A percentile compares a stretch with the other conserved stretches of the same genome.
Evolutionary conservation across 768 basidiomycete species (phyloP).

Genomic region (Lentinula lateritia): DNA sequence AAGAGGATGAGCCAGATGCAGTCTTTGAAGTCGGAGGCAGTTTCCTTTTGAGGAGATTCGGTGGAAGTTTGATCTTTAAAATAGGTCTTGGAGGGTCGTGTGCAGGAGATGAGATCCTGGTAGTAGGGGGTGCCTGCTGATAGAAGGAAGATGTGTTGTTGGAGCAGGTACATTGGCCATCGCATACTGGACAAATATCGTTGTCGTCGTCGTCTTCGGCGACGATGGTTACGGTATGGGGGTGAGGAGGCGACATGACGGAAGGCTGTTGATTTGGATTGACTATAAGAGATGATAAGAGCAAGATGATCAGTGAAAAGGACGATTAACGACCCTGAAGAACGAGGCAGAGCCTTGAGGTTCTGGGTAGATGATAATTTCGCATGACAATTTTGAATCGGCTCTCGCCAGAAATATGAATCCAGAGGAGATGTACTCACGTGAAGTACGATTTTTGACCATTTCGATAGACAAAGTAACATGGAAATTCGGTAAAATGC

Average conservation of each 20-base stretch:
- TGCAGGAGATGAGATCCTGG: slow-evolving; percentile 19
- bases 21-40: slow-evolving; percentile 17
- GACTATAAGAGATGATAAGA: slow-evolving; percentile 17
- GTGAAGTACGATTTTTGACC: slow-evolving; percentile 34
- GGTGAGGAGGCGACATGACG: slow-evolving; percentile 64
- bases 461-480: slow-evolving; percentile 27
- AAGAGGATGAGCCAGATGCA: slow-evolving; percentile 16
- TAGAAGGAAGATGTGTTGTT: slow-evolving; percentile 39
- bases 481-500: slow-evolving; percentile 22
- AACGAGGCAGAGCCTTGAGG: slow-evolving; percentile 10
- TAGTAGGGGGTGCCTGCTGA: slow-evolving; percentile 27
- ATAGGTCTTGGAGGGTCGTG: slow-evolving; percentile 28
- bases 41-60: slow-evolving; percentile 45
- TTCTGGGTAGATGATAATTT: slow-evolving; percentile 6
- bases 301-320: slow-evolving; percentile 9
- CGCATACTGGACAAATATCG: slow-evolving; percentile 89
- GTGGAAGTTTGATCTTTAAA: slow-evolving; percentile 74
- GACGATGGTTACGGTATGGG: slow-evolving; percentile 56
- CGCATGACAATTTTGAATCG: slow-evolving; percentile 13
- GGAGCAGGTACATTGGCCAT: slow-evolving; percentile 80
- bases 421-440: slow-evolving; percentile 20
- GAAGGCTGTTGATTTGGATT: slow-evolving; percentile 45
- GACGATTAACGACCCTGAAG: slow-evolving; percentile 3
- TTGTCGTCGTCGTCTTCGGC: slow-evolving; percentile 63
- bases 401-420: slow-evolving; percentile 8